Evolutionary conservation across 2,329 filamentous ascomycete genomes (phyloP), one percentile per base, ranked within the genome.

Genomic region (Penicillium sp.): DNA sequence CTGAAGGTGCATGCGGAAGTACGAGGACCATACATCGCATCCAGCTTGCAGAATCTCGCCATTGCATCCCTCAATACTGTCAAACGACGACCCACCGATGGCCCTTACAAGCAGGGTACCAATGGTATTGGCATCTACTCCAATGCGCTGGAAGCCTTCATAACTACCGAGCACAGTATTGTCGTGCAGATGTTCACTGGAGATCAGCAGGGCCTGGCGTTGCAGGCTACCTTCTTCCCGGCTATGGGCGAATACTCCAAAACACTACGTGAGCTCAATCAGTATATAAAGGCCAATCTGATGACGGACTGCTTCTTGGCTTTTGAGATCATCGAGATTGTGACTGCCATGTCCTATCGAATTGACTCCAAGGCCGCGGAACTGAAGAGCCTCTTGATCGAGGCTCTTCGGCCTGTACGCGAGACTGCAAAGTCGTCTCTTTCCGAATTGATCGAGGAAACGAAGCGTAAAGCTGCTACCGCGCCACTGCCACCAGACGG

Each of bases 61-160:
- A 86, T 90, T 39, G 93, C 93, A 16, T 95, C 92, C 32, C 79
- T 95, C 71, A 88, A 91, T 79, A 88, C 92, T 47, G 82, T 89
- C 22, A 92, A 90, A 73, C 89, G 90, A 75, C 86, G 86, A 52
- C 78, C 80, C 14, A 82, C 88, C 1, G 90, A 93, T 70, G 89
- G 90, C 3, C 84, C 95, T 10, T 99, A 99, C 73, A 86, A 87
- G 57, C 83, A 89, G 57, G 93, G 92, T 14, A 94, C 90, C 22
- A 97, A 94, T 72, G 93, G 92, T 5, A 95, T 99, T 45, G 87
- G 89, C 3, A 91, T 89, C 35, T 99, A 99, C 71, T 89, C 91
- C 0, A 87, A 88, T 67, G 90, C 89, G 0, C 85, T 99, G 76
- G 91, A 97, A 71, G 89, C 88, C 7, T 86, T 97, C 59, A 93